Conservation (phyloP, 768 basidiomycete species). For the Tylopilus vinaceipallidus region DNA sequence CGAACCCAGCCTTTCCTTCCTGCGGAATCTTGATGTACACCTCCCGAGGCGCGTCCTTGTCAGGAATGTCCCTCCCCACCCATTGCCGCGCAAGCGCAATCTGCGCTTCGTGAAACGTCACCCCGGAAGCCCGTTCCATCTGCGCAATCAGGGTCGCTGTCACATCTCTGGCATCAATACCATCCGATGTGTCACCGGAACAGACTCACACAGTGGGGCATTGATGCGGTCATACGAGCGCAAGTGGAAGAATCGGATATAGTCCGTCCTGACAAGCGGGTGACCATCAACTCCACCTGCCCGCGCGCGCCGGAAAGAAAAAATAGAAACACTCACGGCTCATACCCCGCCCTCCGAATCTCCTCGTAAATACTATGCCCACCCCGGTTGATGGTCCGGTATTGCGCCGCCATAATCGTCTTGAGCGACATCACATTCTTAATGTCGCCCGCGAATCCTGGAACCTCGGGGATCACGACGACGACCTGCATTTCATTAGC, state of each 20-base stretch:
- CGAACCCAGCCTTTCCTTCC: slow-evolving; percentile 47
- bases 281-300: neutral
- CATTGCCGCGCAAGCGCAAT: slow-evolving; percentile 79
- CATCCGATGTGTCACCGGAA: slow-evolving; percentile 2
- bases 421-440: slow-evolving; percentile 61
- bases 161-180: slow-evolving; percentile 20
- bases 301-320: neutral
- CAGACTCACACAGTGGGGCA: slow-evolving; percentile 55
- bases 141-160: slow-evolving; percentile 51
- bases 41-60: slow-evolving; percentile 39
- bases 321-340: slow-evolving; percentile 54
- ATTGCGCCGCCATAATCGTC: slow-evolving; percentile 87
- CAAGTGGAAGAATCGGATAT: slow-evolving; percentile 90
- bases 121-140: slow-evolving; percentile 73
- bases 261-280: slow-evolving; percentile 55
- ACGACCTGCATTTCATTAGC: slow-evolving; percentile 54
- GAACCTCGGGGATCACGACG: slow-evolving; percentile 86
- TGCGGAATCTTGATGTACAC: slow-evolving; percentile 59
- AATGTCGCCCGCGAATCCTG: slow-evolving; percentile 86
- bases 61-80: slow-evolving; percentile 51
- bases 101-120: slow-evolving; percentile 83
- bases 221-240: slow-evolving; percentile 91
- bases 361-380: slow-evolving; percentile 84
- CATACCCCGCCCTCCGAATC: slow-evolving; percentile 70
- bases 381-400: slow-evolving; percentile 87